Conservation (phyloP, 2,329 filamentous ascomycete species). For the Microcyclospora tardicrescens region DNA sequence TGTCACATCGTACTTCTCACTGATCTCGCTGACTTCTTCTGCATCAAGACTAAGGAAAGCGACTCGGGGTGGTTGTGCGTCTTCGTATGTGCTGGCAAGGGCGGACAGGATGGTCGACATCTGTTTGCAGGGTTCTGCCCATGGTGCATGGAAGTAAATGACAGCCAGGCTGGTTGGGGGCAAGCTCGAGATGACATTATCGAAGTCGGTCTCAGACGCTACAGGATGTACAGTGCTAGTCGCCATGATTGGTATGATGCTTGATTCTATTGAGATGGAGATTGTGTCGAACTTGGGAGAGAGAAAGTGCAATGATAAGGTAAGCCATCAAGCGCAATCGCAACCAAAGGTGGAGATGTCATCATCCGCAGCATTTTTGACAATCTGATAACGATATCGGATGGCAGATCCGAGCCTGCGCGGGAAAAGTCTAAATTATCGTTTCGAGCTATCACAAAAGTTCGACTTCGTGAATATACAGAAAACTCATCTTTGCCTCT, state of each 20-base stretch:
- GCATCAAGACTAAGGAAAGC: conserved; percentile 87
- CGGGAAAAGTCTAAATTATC: too few species aligned
- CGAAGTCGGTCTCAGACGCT: conserved; percentile 60
- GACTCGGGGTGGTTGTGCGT: conserved; percentile 49
- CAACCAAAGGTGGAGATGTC: neutral
- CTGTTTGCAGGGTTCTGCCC: conserved; percentile 90
- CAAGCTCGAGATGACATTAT: conserved; percentile 51
- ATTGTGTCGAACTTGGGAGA: too few species aligned
- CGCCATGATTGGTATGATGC: neutral
- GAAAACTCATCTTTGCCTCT: neutral
- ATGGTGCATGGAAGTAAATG: conserved; percentile 90
- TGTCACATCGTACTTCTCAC: conserved; percentile 84
- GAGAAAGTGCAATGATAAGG: too few species aligned
- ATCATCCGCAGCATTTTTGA: neutral
- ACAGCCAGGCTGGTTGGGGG: conserved; percentile 61
- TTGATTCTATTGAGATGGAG: too few species aligned
- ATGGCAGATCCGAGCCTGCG: too few species aligned
- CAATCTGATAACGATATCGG: neutral
- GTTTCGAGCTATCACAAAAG: too few species aligned
- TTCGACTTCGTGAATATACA: too few species aligned
- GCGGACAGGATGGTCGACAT: conserved; percentile 79
- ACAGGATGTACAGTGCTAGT: conserved; percentile 56
- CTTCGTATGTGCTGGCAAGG: conserved; percentile 74
- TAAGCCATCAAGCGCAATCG: neutral
- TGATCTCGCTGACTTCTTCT: conserved; percentile 84